Percentiles rank a stretch among this genome's conserved stretches.
phyloP scores from a whole-genome alignment of 164 flowering plant genomes.

The Sextonia rubra region DNA sequence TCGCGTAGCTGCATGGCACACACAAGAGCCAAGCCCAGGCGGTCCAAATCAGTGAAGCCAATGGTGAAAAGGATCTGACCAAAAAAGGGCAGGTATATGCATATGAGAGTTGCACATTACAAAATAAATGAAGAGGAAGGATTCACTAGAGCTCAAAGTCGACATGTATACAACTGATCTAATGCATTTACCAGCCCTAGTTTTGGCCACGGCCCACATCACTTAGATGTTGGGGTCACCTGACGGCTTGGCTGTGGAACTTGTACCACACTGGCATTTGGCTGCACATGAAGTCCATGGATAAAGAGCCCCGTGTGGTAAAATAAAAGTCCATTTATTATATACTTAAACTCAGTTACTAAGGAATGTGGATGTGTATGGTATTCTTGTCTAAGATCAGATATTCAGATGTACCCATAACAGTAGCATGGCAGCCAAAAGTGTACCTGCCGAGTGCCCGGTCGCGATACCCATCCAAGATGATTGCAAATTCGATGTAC shows the following conservation, averaged over 20 bases:
- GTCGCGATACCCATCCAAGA: constrained; percentile 85
- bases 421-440: neutral
- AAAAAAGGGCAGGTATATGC: neutral
- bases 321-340: neutral
- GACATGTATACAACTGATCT: neutral
- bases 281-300: neutral
- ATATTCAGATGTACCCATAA: neutral
- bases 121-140: neutral
- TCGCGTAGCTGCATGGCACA: no score
- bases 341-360: no score
- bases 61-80: no score
- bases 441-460: constrained; percentile 62
- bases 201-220: no score
- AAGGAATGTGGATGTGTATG: neutral
- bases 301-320: neutral
- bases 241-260: no score
- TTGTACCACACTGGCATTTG: no score
- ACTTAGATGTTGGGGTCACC: no score
- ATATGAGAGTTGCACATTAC: neutral
- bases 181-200: neutral
- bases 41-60: no score
- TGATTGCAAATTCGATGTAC: constrained; percentile 97
- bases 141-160: neutral
- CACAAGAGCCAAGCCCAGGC: no score
- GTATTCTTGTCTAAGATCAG: neutral